Percentiles rank a stretch among this genome's conserved stretches.
Evolutionary conservation across 257 asterid species (phyloP).

Genomic region (Ligustrum vulgare): DNA sequence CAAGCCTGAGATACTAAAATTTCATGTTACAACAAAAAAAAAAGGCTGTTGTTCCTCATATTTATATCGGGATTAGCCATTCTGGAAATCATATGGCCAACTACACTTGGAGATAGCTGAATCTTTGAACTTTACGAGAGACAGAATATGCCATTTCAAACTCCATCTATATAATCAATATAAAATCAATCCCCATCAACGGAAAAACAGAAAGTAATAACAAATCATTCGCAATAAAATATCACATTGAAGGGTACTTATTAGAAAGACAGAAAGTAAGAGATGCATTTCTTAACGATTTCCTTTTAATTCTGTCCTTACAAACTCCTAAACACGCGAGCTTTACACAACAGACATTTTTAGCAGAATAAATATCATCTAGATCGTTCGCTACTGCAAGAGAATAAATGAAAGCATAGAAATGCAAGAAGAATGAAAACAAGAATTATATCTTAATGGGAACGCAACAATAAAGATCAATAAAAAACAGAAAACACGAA

Average conservation of each 20-base stretch:
- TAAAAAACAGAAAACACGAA: background rate
- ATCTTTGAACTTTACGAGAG: background rate
- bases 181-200: background rate
- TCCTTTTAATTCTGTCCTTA: background rate
- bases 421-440: constrained; percentile 4
- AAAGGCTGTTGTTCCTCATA: background rate
- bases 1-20: background rate
- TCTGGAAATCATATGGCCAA: background rate
- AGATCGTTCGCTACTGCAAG: background rate
- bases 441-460: background rate
- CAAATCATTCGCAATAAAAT: background rate
- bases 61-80: background rate
- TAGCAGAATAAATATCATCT: constrained; percentile 3
- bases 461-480: background rate
- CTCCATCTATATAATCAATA: background rate
- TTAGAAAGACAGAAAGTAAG: background rate
- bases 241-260: background rate
- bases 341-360: background rate
- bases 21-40: background rate
- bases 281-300: background rate
- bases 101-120: background rate
- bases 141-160: background rate
- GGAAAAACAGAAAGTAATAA: background rate
- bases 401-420: background rate
- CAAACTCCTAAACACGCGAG: background rate